phyloP scores from a whole-genome alignment of 2,329 filamentous ascomycete species.

The Lanzia echinophila region DNA sequence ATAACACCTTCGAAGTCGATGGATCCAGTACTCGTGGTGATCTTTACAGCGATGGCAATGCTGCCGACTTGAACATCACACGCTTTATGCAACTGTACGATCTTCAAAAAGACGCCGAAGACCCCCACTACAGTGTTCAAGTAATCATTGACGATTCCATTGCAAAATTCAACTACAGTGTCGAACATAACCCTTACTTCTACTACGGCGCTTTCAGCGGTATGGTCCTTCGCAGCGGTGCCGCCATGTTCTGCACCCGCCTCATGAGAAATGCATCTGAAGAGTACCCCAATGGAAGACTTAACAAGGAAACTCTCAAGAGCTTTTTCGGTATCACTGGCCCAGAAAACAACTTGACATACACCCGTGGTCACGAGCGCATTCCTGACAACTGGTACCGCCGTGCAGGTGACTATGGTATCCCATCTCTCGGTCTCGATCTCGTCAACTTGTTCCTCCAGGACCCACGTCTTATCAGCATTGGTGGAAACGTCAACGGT shows the following conservation, averaged over 20 bases:
- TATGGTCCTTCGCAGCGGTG: constrained; percentile 20
- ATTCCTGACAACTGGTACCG: constrained; percentile 9
- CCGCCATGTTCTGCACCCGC: constrained; percentile 10
- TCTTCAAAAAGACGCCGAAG: not conserved
- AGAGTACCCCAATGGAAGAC: not conserved
- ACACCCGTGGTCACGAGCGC: constrained; percentile 4
- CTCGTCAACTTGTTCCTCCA: not conserved
- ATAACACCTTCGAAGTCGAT: constrained; percentile 47
- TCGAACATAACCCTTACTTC: constrained; percentile 28
- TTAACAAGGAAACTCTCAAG: constrained; percentile 21
- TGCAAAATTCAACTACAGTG: constrained; percentile 18
- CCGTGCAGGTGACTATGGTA: not conserved
- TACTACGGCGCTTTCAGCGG: constrained; percentile 26
- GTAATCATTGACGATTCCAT: not conserved
- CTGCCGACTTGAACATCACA: not conserved
- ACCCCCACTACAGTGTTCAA: not conserved
- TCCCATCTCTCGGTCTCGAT: not conserved
- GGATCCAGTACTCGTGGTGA: constrained; percentile 45
- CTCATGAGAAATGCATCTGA: not conserved
- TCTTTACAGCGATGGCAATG: constrained; percentile 26
- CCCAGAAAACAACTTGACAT: constrained; percentile 7
- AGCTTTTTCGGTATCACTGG: constrained; percentile 25
- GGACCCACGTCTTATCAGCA: not conserved
- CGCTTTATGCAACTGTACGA: not conserved
- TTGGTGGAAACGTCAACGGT: not conserved